phyloP scores from a whole-genome alignment of 2,329 filamentous ascomycete species.

The Fusarium xylarioides region DNA sequence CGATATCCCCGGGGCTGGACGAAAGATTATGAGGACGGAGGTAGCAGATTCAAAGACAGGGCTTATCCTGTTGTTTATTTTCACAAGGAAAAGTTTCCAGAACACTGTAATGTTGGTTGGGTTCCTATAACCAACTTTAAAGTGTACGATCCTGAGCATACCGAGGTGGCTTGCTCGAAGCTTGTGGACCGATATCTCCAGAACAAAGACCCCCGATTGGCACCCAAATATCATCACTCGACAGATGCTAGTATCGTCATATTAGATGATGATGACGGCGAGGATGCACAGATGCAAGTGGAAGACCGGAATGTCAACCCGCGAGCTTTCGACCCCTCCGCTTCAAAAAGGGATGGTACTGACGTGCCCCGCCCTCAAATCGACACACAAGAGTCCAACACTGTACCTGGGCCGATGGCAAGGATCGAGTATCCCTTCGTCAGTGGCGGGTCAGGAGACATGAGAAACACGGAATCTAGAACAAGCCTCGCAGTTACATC shows the following conservation, averaged over 20 bases:
- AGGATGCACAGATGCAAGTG: not conserved
- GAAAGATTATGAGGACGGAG: rapidly evolving
- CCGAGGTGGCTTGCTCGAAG: rapidly evolving
- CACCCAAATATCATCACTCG: rapidly evolving
- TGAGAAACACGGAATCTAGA: rapidly evolving
- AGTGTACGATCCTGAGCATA: not conserved
- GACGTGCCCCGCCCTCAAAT: rapidly evolving
- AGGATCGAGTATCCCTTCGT: not conserved
- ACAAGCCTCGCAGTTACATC: rapidly evolving
- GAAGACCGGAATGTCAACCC: not conserved
- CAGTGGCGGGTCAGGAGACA: not conserved
- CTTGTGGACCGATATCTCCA: not conserved
- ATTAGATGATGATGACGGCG: not conserved
- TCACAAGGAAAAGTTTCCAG: rapidly evolving
- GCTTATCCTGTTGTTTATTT: not conserved
- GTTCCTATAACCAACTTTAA: not conserved
- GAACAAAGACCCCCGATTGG: not conserved
- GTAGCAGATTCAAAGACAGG: rapidly evolving
- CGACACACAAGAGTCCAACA: rapidly evolving
- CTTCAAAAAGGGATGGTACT: rapidly evolving
- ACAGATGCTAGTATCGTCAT: rapidly evolving
- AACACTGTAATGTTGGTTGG: not conserved
- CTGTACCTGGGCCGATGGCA: rapidly evolving
- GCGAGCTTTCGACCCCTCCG: rapidly evolving
- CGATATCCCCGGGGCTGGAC: not conserved